A percentile compares a stretch with the other conserved stretches of the same genome.
These are phyloP conservation scores for Reutealis trisperma DNA, from an alignment of 345 rosid genomes.

Conservation along the genomic window DNA sequence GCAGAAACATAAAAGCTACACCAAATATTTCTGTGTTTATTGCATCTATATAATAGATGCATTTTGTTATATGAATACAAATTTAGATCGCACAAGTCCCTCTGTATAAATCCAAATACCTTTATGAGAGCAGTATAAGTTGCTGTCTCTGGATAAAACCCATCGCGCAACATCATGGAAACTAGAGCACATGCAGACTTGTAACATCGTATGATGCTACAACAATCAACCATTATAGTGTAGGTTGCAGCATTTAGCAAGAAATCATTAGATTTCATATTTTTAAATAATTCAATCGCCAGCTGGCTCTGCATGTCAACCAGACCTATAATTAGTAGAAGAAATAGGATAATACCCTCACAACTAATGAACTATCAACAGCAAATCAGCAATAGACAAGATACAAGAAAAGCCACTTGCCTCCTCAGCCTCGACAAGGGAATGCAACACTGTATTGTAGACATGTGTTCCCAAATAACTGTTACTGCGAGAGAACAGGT, in stretches of 20 bases:
- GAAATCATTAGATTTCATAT: conserved; percentile 48
- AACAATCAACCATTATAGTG: conserved; percentile 70
- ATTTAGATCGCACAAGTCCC: background rate
- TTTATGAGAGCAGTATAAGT: conserved; percentile 62
- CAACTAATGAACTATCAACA: conserved; percentile 15
- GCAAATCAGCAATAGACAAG: conserved; percentile 2
- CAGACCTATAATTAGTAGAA: conserved; percentile 18
- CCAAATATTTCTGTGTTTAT: background rate
- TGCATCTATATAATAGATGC: background rate
- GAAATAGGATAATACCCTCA: conserved; percentile 7
- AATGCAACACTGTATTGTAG: conserved; percentile 63
- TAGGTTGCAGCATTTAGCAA: conserved; percentile 55
- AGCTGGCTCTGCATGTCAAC: conserved; percentile 47
- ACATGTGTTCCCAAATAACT: conserved; percentile 42
- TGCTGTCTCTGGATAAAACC: conserved; percentile 46
- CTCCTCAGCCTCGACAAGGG: conserved; percentile 60
- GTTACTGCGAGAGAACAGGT: conserved; percentile 35
- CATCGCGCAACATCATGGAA: conserved; percentile 80
- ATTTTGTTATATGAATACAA: background rate
- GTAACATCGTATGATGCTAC: conserved; percentile 47
- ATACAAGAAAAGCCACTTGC: conserved; percentile 42
- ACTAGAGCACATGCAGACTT: conserved; percentile 59
- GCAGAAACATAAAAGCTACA: background rate
- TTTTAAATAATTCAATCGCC: conserved; percentile 61
- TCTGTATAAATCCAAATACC: conserved; percentile 37